A percentile compares a stretch with the other conserved stretches of the same genome.
Conservation (phyloP, 139 green algal genomes). For the Tetratostichococcus sp. region DNA sequence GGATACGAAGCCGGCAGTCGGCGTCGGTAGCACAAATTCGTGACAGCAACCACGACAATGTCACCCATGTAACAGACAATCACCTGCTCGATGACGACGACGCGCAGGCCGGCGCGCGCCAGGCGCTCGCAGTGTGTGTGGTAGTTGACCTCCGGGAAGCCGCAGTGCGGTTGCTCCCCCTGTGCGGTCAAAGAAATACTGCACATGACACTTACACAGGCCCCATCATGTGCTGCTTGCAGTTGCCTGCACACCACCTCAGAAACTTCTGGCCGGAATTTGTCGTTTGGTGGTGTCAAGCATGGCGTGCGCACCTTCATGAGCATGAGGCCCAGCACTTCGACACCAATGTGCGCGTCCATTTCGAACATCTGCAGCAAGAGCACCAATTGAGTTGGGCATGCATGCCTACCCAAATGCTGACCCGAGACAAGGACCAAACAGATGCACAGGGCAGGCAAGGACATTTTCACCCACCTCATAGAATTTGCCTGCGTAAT, state of each 20-base stretch:
- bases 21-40: too few relatives aligned
- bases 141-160: slow-evolving; percentile 90
- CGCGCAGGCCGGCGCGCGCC: slow-evolving; percentile 76
- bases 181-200: slow-evolving; percentile 8
- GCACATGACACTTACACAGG: too few relatives aligned
- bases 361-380: slow-evolving; percentile 91
- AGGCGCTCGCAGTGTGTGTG: slow-evolving; percentile 75
- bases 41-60: too few relatives aligned
- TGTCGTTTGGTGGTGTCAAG: too few relatives aligned
- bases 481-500: slow-evolving; percentile 82
- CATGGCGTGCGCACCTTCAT: slow-evolving; percentile 79
- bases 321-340: slow-evolving; percentile 85
- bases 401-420: too few relatives aligned
- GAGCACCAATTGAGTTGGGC: too few relatives aligned
- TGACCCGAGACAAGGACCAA: too few relatives aligned
- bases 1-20: too few relatives aligned
- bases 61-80: neutral
- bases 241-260: too few relatives aligned
- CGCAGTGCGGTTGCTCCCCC: slow-evolving; percentile 93
- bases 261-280: neutral
- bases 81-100: slow-evolving; percentile 92
- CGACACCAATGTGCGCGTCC: slow-evolving; percentile 88
- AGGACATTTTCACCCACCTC: slow-evolving; percentile 33
- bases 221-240: too few relatives aligned
- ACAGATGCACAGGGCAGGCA: too few relatives aligned